Conservation (phyloP, 163 green algal genomes). For the Trebouxia gelatinosa region DNA sequence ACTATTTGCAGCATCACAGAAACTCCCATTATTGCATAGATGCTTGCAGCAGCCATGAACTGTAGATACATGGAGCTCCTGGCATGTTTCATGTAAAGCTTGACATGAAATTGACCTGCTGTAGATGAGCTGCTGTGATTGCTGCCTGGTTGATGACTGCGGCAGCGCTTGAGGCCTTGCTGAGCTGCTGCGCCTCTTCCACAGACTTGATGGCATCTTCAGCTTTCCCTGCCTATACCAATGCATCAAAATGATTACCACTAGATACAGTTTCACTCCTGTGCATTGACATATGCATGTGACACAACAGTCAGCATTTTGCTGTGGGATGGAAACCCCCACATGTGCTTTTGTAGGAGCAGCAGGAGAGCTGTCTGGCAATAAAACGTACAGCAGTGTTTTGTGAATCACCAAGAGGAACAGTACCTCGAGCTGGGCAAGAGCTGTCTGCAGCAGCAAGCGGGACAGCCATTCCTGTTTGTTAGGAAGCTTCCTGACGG, state of each 20-base stretch:
- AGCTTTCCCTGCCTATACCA: conserved; percentile 10
- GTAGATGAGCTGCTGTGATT: background rate
- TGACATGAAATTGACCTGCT: background rate
- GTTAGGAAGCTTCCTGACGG: conserved; percentile 17
- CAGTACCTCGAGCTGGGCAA: conserved; percentile 10
- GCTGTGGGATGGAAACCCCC: too few relatives aligned
- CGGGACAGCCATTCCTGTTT: conserved; percentile 18
- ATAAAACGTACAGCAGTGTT: background rate
- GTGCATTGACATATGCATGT: background rate
- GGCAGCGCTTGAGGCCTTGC: background rate
- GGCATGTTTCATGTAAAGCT: background rate
- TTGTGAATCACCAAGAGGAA: background rate
- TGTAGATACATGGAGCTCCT: background rate
- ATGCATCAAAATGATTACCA: background rate
- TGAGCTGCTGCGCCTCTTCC: conserved; percentile 23
- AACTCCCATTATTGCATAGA: background rate
- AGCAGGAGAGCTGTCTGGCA: background rate
- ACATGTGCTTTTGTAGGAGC: background rate
- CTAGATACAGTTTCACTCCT: background rate
- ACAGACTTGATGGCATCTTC: conserved; percentile 10
- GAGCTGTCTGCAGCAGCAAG: background rate
- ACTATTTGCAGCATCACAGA: background rate
- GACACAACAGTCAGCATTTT: background rate
- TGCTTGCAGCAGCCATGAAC: background rate
- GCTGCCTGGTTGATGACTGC: background rate